Conservation (phyloP, 345 rosid species). For the Salix koriyanagi region DNA sequence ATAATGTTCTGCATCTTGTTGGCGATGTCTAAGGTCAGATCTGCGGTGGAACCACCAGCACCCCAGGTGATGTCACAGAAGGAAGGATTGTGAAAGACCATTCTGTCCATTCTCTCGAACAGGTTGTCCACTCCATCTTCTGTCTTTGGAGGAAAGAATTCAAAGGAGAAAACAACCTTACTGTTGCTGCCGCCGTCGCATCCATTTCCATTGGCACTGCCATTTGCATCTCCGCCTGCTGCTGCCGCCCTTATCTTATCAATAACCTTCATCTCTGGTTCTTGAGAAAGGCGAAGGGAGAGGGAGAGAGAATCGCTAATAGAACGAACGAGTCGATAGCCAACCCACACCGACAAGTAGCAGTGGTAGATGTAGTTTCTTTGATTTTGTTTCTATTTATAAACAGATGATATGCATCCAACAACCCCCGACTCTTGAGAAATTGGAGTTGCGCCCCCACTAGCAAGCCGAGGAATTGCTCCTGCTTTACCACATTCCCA, state of each 20-base stretch:
- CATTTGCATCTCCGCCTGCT: slow-evolving; percentile 11
- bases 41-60: slow-evolving; percentile 97
- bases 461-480: no score
- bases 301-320: background rate
- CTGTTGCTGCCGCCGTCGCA: background rate
- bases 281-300: background rate
- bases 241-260: slow-evolving; percentile 54
- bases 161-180: slow-evolving; percentile 83
- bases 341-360: no score
- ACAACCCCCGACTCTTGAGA: no score
- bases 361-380: no score
- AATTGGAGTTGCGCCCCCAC: no score
- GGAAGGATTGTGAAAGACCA: slow-evolving; percentile 80
- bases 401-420: no score
- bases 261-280: slow-evolving; percentile 70
- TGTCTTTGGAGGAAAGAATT: slow-evolving; percentile 97
- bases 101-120: slow-evolving; percentile 91
- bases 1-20: slow-evolving; percentile 93
- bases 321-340: no score
- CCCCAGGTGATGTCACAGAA: slow-evolving; percentile 99
- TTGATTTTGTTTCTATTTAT: no score
- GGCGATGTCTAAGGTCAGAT: slow-evolving; percentile 89
- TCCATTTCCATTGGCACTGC: background rate
- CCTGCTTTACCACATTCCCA: no score
- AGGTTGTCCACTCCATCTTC: slow-evolving; percentile 97